These are phyloP conservation scores for Acaromyces ingoldii DNA, from an alignment of 1,284 basidiomycete genomes.

Conservation along the genomic window DNA sequence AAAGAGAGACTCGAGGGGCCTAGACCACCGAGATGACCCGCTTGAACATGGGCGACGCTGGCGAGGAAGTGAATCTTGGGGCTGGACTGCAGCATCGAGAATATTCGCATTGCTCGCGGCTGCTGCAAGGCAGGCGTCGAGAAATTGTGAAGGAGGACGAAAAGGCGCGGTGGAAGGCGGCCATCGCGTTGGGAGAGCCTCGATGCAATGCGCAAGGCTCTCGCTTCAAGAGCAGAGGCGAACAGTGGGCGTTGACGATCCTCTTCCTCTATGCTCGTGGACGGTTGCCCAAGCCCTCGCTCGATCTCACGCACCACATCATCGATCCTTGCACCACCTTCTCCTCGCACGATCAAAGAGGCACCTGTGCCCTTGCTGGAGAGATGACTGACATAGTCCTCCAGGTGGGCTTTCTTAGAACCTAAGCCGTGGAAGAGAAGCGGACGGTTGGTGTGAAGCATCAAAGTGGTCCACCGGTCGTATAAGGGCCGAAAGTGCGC, in stretches of 20 bases:
- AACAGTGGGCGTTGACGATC: background rate
- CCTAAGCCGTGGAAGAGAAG: conserved; percentile 11
- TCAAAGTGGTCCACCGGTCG: conserved; percentile 3
- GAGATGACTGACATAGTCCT: conserved; percentile 3
- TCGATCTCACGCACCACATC: conserved; percentile 7
- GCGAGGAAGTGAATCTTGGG: conserved; percentile 1
- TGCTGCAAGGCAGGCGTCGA: background rate
- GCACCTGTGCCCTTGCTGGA: conserved; percentile 1
- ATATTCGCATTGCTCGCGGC: background rate
- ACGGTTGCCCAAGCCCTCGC: too few species aligned
- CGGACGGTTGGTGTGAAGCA: background rate
- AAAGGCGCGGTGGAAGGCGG: background rate
- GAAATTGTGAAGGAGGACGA: conserved; percentile 4
- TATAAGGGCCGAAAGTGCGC: conserved; percentile 3
- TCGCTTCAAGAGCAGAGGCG: background rate
- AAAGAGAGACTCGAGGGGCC: too few species aligned
- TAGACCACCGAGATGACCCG: background rate
- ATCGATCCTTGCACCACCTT: conserved; percentile 5
- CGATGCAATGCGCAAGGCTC: background rate
- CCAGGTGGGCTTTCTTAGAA: conserved; percentile 3
- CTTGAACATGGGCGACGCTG: conserved; percentile 4
- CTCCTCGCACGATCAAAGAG: conserved; percentile 2
- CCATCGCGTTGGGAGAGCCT: background rate
- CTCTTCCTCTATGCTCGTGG: too few species aligned
- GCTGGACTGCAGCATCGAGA: background rate